These are phyloP conservation scores for Boletus fagicola DNA, from an alignment of 768 basidiomycete species.

Conservation along the genomic window DNA sequence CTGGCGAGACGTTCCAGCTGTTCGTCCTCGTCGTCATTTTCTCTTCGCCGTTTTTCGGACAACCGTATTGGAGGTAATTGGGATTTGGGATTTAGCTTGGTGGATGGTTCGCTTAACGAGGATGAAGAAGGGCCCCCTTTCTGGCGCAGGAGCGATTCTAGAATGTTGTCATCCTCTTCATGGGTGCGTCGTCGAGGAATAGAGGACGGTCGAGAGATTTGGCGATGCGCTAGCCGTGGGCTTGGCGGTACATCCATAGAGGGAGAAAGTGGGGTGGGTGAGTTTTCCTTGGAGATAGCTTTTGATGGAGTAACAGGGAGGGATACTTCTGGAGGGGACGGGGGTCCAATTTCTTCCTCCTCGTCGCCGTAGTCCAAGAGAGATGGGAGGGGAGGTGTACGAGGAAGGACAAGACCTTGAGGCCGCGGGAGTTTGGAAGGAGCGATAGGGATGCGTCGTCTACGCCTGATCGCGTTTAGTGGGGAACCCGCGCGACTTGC, in stretches of 20 bases:
- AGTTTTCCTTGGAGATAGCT: constrained; percentile 14
- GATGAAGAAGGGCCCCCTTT: constrained; percentile 38
- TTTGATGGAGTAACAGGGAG: constrained; percentile 15
- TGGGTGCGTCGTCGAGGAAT: constrained; percentile 44
- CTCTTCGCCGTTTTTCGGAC: constrained; percentile 68
- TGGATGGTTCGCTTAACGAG: constrained; percentile 30
- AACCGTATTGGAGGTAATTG: constrained; percentile 48
- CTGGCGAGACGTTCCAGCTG: constrained; percentile 56
- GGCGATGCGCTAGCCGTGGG: constrained; percentile 40
- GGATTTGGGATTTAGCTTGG: constrained; percentile 31
- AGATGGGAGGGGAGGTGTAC: constrained; percentile 53
- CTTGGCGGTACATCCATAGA: constrained; percentile 37
- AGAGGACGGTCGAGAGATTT: constrained; percentile 37
- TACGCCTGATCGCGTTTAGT: constrained; percentile 52
- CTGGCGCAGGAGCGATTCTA: constrained; percentile 52
- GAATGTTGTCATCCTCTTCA: constrained; percentile 52
- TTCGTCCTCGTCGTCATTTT: constrained; percentile 70
- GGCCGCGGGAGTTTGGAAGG: constrained; percentile 48
- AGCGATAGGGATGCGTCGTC: constrained; percentile 48
- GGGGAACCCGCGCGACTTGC: constrained; percentile 31
- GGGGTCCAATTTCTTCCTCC: constrained; percentile 37
- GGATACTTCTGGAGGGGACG: constrained; percentile 15
- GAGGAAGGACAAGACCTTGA: constrained; percentile 40
- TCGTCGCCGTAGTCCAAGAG: constrained; percentile 79
- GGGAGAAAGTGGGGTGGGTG: constrained; percentile 31